Evolutionary conservation across 441 rosid genomes (phyloP).

Genomic region (Populus hybrid): DNA sequence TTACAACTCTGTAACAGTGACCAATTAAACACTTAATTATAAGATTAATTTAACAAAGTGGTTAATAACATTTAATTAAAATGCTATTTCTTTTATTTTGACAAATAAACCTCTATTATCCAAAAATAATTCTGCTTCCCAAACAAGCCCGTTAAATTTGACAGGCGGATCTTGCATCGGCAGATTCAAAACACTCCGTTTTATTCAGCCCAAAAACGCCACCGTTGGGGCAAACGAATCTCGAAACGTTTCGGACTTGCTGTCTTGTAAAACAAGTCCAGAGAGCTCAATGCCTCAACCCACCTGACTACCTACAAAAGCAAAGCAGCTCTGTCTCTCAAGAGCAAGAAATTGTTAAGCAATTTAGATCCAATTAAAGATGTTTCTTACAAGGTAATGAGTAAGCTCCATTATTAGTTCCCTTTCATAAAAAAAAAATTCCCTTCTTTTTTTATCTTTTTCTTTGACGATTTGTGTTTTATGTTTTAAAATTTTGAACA

Average conservation of each 20-base stretch:
- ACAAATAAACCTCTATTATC: neutral
- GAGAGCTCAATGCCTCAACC: neutral
- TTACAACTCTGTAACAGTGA: neutral
- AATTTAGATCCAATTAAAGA: slow-evolving; percentile 19
- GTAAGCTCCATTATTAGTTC: slow-evolving; percentile 6
- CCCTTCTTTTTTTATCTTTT: neutral
- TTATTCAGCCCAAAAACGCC: neutral
- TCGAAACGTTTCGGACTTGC: neutral
- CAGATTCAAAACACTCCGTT: neutral
- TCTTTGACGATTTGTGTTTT: neutral
- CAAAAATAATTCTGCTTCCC: neutral
- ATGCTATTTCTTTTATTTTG: neutral
- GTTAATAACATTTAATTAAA: neutral
- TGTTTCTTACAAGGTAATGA: slow-evolving; percentile 66
- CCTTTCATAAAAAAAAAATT: slow-evolving; percentile 12
- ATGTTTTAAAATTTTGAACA: slow-evolving; percentile 6
- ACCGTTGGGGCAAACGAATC: neutral
- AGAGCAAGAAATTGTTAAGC: neutral
- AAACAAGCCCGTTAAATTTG: too few species aligned
- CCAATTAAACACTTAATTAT: too few species aligned
- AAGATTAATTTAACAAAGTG: neutral
- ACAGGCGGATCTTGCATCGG: too few species aligned
- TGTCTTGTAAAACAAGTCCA: neutral
- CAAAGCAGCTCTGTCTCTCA: neutral
- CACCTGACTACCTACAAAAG: neutral